Evolutionary conservation across 2,329 filamentous ascomycete genomes (phyloP).

Genomic region (Albifimbria verrucaria): DNA sequence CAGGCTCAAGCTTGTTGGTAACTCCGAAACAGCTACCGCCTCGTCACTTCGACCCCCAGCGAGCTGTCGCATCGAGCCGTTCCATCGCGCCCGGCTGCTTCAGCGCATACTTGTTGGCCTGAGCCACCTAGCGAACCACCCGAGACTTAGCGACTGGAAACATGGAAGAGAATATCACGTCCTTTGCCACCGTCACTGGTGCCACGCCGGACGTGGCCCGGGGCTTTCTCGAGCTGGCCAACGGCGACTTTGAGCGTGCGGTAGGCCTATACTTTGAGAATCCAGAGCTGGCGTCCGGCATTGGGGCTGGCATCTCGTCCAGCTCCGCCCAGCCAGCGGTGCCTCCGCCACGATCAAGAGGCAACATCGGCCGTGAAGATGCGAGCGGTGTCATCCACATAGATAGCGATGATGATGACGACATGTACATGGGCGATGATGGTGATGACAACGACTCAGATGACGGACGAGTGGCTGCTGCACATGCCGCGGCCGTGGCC

Average conservation of each 20-base stretch:
- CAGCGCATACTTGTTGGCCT: too few relatives aligned
- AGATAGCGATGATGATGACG: conserved; percentile 36
- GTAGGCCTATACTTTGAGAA: conserved; percentile 89
- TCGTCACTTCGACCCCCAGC: too few relatives aligned
- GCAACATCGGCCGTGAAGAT: conserved; percentile 29
- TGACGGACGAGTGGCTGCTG: conserved; percentile 37
- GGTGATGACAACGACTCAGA: conserved; percentile 36
- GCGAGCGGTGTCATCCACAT: conserved; percentile 59
- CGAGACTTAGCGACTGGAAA: too few relatives aligned
- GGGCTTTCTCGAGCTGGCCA: conserved; percentile 82
- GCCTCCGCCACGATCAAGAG: conserved; percentile 26
- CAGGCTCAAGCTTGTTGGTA: too few relatives aligned
- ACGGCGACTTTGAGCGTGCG: conserved; percentile 79
- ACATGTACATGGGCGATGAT: conserved; percentile 34
- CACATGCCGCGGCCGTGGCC: conserved; percentile 40
- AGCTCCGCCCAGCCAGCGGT: conserved; percentile 10
- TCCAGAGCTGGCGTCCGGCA: conserved; percentile 59
- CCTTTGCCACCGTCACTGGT: conserved; percentile 80
- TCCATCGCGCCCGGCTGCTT: too few relatives aligned
- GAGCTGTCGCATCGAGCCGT: too few relatives aligned
- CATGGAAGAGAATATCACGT: conserved; percentile 72
- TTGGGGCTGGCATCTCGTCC: conserved; percentile 29
- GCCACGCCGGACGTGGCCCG: conserved; percentile 70
- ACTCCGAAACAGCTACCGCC: too few relatives aligned
- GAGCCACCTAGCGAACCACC: too few relatives aligned